Evolutionary conservation across 352 stramenopile species (phyloP), one percentile per base, ranked within the genome.

Genomic region (Phytophthora multivora): DNA sequence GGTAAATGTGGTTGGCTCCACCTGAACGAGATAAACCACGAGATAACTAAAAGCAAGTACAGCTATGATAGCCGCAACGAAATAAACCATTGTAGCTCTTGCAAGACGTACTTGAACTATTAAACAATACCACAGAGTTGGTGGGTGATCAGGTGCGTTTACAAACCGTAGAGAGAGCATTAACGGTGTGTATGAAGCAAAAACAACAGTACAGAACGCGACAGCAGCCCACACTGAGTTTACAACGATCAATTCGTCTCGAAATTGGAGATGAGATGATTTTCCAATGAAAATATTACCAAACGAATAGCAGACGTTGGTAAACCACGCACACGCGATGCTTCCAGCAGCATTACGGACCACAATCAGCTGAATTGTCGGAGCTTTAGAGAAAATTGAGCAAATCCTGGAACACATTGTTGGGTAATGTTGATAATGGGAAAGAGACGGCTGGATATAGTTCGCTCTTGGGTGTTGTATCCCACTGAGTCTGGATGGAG

Each of bases 231-330:
- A 69, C 0, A 46, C 46, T 0, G 55, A 53, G 13, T 69, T 69
- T 15, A 31, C 38, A 10, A 59, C 25, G 5, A 64, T 36, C 31
- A 69, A 10, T 43, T 58, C 54, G 5, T 33, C 16, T n/a, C 38
- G 30, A 6, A 35, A 43, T n/a, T 64, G 60, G 45, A 39, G 3
- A 5, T 25, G 23, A 4, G 15, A 51, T 25, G n/a, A 15, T 31
- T 47, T 63, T 0, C 30, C n/a, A 25, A 45, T 38, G 19, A 69
- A 56, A 49, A 58, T 16, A 25, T 51, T 55, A n/a, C 53, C 53
- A 0, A 55, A 15, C 2, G 53, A 36, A 16, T 59, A 59, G 31
- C 41, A 59, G 5, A 35, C 39, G 10, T 35, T 64, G 13, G 54
- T 31, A 25, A 56, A 13, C 40, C 61, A 69, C 18, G 52, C 61